Conservation (phyloP, 257 asterid species). For the Mitragyna speciosa region DNA sequence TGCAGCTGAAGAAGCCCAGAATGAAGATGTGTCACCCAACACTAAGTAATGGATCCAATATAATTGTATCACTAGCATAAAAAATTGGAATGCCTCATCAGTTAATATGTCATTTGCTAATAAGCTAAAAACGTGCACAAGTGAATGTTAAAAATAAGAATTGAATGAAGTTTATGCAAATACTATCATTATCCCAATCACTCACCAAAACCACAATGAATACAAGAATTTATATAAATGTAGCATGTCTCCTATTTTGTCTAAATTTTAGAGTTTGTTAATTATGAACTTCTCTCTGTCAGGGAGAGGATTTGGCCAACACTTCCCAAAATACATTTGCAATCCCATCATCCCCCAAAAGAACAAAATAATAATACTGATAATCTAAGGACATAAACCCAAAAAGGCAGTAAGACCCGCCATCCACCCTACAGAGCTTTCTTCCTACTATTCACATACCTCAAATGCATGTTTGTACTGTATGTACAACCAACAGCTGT, state of each 20-base stretch:
- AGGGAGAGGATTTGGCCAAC: neutral
- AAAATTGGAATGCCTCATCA: neutral
- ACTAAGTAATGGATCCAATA: neutral
- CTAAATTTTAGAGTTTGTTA: neutral
- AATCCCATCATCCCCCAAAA: neutral
- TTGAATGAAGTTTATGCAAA: neutral
- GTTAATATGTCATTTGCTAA: neutral
- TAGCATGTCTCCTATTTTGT: neutral
- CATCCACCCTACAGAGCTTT: conserved; percentile 10
- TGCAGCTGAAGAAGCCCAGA: neutral
- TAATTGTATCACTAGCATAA: neutral
- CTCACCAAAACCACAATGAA: neutral
- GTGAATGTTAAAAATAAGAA: neutral
- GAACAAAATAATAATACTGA: neutral
- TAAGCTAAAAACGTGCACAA: neutral
- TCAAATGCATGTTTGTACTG: conserved; percentile 23
- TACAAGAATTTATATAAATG: neutral
- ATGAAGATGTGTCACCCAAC: neutral
- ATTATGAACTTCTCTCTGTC: neutral
- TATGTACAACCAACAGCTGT: conserved; percentile 54
- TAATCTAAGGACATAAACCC: neutral
- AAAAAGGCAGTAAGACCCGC: neutral
- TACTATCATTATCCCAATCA: neutral
- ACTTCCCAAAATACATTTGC: neutral
- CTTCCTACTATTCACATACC: conserved; percentile 28